phyloP scores from a whole-genome alignment of 78 protist species.

The Mastigamoeba balamuthi region DNA sequence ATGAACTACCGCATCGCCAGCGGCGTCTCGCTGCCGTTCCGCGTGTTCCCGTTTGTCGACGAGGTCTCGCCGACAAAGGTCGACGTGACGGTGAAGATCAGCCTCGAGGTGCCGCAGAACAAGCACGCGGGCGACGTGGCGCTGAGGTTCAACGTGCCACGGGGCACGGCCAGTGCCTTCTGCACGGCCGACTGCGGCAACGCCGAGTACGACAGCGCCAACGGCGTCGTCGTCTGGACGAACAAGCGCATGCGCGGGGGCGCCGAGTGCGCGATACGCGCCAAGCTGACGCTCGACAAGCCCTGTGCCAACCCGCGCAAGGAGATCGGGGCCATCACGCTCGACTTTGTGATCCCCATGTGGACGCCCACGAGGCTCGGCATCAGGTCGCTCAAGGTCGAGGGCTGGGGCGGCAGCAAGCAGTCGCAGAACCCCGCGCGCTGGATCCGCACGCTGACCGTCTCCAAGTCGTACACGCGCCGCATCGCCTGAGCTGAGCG shows the following conservation, averaged over 20 bases:
- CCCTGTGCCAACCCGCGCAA: not conserved
- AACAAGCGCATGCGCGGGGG: slow-evolving; percentile 40
- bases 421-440: not conserved
- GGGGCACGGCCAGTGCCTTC: no score
- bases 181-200: no score
- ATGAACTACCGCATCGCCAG: slow-evolving; percentile 36
- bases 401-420: no score
- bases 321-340: slow-evolving; percentile 71
- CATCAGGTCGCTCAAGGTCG: slow-evolving; percentile 28
- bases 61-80: not conserved
- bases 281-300: slow-evolving; percentile 1
- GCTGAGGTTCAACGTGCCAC: no score
- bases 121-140: no score
- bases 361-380: slow-evolving; percentile 31
- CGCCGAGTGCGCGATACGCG: slow-evolving; percentile 15
- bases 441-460: slow-evolving; percentile 27
- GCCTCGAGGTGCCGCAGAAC: no score
- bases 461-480: slow-evolving; percentile 19
- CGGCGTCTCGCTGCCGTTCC: slow-evolving; percentile 28
- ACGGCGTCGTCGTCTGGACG: slow-evolving; percentile 17
- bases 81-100: not conserved
- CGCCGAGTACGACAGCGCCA: slow-evolving; percentile 15
- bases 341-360: slow-evolving; percentile 68
- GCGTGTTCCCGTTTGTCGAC: slow-evolving; percentile 10
- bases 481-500: no score